A percentile compares a stretch with the other conserved stretches of the same genome.
Conservation (phyloP, 1,284 basidiomycete species). For the Clitocybe nebularis region DNA sequence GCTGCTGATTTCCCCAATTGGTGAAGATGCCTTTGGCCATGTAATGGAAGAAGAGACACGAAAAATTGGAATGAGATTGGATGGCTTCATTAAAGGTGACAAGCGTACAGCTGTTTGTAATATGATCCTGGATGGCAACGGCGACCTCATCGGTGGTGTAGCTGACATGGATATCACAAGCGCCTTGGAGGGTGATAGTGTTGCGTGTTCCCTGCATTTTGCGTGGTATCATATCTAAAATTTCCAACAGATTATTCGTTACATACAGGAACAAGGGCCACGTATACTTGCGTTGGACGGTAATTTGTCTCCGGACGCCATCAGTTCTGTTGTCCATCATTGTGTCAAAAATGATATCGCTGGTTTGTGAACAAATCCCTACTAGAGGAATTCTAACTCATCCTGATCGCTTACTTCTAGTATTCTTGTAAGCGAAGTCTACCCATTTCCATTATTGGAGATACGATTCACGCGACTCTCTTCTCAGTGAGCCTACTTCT, state of each 20-base stretch:
- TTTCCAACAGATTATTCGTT: slow-evolving; percentile 37
- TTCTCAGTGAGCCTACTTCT: slow-evolving; percentile 80
- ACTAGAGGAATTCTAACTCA: slow-evolving; percentile 6
- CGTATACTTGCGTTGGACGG: slow-evolving; percentile 77
- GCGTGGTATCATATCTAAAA: not conserved
- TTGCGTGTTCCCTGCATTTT: slow-evolving; percentile 26
- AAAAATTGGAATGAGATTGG: slow-evolving; percentile 71
- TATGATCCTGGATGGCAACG: slow-evolving; percentile 72
- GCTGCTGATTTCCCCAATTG: slow-evolving; percentile 61
- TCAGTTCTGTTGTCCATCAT: slow-evolving; percentile 50
- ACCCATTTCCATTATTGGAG: not conserved
- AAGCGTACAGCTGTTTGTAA: slow-evolving; percentile 77
- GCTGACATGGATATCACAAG: slow-evolving; percentile 87
- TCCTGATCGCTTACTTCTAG: slow-evolving; percentile 26
- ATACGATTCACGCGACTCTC: slow-evolving; percentile 3
- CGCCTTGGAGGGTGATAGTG: slow-evolving; percentile 43
- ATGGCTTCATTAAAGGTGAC: slow-evolving; percentile 61
- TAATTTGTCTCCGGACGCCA: slow-evolving; percentile 60
- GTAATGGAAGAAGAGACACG: slow-evolving; percentile 56
- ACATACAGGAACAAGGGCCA: slow-evolving; percentile 43
- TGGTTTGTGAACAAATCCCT: slow-evolving; percentile 39
- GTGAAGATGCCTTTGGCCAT: slow-evolving; percentile 67
- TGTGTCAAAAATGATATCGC: slow-evolving; percentile 42
- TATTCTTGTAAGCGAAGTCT: slow-evolving; percentile 51
- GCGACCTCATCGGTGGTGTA: slow-evolving; percentile 78